phyloP scores from a whole-genome alignment of 495 filamentous ascomycete genomes.

The Aspergillus baeticus region DNA sequence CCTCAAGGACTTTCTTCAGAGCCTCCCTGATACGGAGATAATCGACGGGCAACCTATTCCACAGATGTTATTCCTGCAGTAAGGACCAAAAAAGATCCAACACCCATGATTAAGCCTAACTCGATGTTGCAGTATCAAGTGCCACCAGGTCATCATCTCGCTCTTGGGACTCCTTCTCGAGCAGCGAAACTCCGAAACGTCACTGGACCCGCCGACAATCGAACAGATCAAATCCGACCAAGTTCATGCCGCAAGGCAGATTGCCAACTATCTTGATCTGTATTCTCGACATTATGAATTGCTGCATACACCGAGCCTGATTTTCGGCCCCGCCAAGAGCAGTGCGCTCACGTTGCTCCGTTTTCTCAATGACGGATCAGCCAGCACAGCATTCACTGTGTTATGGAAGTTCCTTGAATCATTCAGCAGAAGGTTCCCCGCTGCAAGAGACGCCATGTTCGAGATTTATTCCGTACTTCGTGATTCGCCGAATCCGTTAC shows the following conservation, averaged over 20 bases:
- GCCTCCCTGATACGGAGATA: conserved; percentile 23
- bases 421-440: conserved; percentile 28
- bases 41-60: conserved; percentile 28
- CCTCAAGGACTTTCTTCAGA: conserved; percentile 27
- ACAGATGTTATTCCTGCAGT: conserved; percentile 40
- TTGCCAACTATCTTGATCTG: conserved; percentile 31
- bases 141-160: conserved; percentile 24
- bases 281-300: conserved; percentile 33
- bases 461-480: conserved; percentile 23
- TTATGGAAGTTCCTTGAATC: conserved; percentile 31
- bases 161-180: conserved; percentile 27
- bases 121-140: conserved; percentile 27
- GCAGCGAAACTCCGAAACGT: conserved; percentile 11
- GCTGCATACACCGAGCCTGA: conserved; percentile 32
- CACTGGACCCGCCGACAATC: conserved; percentile 9
- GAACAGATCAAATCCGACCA: conserved; percentile 21
- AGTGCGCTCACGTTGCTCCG: conserved; percentile 27
- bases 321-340: conserved; percentile 30
- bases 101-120: background rate
- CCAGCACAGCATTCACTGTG: conserved; percentile 30
- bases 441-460: conserved; percentile 26
- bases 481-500: conserved; percentile 23
- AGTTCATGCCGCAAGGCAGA: conserved; percentile 26
- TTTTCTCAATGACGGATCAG: conserved; percentile 24
- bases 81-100: conserved; percentile 14